phyloP scores from a whole-genome alignment of 805 yeast genomes.

The Maudiozyma saulgeensis region DNA sequence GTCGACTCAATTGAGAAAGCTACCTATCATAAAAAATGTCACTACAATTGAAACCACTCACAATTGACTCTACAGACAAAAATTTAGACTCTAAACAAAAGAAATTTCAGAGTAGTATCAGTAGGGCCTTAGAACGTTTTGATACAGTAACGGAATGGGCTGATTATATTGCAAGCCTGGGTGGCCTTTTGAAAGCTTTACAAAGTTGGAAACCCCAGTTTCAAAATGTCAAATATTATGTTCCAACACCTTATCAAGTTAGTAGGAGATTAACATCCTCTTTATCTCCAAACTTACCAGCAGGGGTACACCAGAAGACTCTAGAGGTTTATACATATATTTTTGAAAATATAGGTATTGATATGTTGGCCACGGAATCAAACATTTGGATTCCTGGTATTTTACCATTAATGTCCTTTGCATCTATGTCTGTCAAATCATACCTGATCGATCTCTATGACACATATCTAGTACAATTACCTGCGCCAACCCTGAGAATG shows the following conservation, averaged over 20 bases:
- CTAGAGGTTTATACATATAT: conserved; percentile 65
- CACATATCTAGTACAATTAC: conserved; percentile 43
- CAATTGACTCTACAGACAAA: conserved; percentile 22
- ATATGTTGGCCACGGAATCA: conserved; percentile 45
- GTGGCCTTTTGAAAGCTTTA: conserved; percentile 67
- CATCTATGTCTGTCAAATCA: conserved; percentile 82
- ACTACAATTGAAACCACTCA: conserved; percentile 24
- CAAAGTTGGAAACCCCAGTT: conserved; percentile 37
- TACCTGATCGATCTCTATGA: conserved; percentile 56
- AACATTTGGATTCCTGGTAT: conserved; percentile 85
- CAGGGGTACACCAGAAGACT: conserved; percentile 91
- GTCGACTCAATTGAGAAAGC: too few species aligned
- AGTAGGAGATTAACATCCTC: conserved; percentile 71
- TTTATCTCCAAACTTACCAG: conserved; percentile 70
- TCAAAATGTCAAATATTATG: conserved; percentile 36
- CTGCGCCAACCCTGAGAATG: conserved; percentile 39
- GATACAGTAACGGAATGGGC: conserved; percentile 95
- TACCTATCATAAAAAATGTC: conserved; percentile 19
- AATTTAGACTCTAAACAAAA: conserved; percentile 52
- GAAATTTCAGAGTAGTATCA: conserved; percentile 57
- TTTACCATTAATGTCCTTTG: conserved; percentile 80
- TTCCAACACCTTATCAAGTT: conserved; percentile 61
- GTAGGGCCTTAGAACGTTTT: conserved; percentile 62
- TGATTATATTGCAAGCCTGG: conserved; percentile 84
- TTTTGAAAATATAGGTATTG: conserved; percentile 52